Percentiles rank a stretch among this genome's conserved stretches.
Conservation (phyloP, 306 rosid genomes). For the Purshia tridentata region DNA sequence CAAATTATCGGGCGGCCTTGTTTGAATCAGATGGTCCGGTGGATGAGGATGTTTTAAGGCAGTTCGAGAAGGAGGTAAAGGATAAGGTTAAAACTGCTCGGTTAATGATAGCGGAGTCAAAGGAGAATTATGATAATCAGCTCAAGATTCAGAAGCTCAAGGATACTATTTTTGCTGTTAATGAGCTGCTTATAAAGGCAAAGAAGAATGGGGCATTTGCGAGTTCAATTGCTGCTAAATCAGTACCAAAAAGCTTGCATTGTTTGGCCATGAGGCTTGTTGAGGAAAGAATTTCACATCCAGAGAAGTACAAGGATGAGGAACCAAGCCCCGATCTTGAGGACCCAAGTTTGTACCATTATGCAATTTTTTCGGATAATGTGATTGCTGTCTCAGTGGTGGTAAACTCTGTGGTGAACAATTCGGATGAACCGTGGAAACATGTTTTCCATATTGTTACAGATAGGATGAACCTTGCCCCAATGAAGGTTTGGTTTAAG, state of each 20-base stretch:
- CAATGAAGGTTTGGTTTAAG: constrained; percentile 99
- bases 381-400: constrained; percentile 93
- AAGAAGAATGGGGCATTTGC: constrained; percentile 92
- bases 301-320: constrained; percentile 76
- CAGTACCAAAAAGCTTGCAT: constrained; percentile 94
- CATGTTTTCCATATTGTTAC: constrained; percentile 94
- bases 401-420: constrained; percentile 86
- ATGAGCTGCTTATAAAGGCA: constrained; percentile 88
- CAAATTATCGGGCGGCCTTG: constrained; percentile 52
- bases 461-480: constrained; percentile 93
- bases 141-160: constrained; percentile 97
- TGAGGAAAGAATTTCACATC: constrained; percentile 80
- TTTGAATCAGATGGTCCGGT: constrained; percentile 74
- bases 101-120: constrained; percentile 73
- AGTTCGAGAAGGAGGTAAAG: constrained; percentile 99
- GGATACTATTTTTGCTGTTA: constrained; percentile 88
- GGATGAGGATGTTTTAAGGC: constrained; percentile 87
- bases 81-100: constrained; percentile 85
- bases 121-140: constrained; percentile 93
- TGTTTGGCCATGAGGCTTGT: constrained; percentile 96
- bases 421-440: constrained; percentile 88
- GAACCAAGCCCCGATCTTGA: constrained; percentile 77
- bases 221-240: constrained; percentile 85
- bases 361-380: constrained; percentile 92
- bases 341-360: constrained; percentile 87